A percentile compares a stretch with the other conserved stretches of the same genome.
These are phyloP conservation scores for Clarireedia monteithiana DNA, from an alignment of 2,329 filamentous ascomycete genomes.

Conservation along the genomic window DNA sequence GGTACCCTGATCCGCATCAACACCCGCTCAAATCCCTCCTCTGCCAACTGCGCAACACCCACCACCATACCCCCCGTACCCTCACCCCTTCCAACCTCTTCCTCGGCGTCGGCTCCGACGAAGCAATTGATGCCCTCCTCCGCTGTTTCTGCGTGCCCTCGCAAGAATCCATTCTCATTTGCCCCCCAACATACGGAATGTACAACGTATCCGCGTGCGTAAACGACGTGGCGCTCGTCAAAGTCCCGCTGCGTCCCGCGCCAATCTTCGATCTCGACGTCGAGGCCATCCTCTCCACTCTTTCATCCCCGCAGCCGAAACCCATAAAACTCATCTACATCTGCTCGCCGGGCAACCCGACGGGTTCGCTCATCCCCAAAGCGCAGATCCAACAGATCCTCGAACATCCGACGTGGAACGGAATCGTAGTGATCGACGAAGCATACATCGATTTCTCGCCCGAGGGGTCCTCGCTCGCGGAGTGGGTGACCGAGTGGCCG, in stretches of 20 bases:
- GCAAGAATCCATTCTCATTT: slow-evolving; percentile 84
- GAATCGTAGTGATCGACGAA: slow-evolving; percentile 86
- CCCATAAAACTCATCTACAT: slow-evolving; percentile 85
- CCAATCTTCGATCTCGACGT: slow-evolving; percentile 70
- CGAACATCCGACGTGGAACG: slow-evolving; percentile 88
- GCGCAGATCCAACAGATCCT: slow-evolving; percentile 66
- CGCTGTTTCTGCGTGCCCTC: slow-evolving; percentile 88
- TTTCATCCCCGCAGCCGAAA: slow-evolving; percentile 49
- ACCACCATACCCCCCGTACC: slow-evolving; percentile 65
- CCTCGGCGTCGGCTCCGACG: slow-evolving; percentile 91
- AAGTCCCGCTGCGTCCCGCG: slow-evolving; percentile 69
- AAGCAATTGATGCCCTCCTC: slow-evolving; percentile 90
- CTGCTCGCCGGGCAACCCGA: slow-evolving; percentile 93
- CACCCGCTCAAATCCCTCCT: slow-evolving; percentile 75
- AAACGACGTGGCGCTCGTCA: slow-evolving; percentile 82
- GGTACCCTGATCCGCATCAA: slow-evolving; percentile 97
- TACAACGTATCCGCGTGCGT: slow-evolving; percentile 90
- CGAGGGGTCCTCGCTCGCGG: slow-evolving; percentile 71
- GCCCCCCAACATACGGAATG: slow-evolving; percentile 98
- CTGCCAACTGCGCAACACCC: slow-evolving; percentile 79
- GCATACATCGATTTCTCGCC: slow-evolving; percentile 93
- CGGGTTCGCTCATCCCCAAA: slow-evolving; percentile 70
- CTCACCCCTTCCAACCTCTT: slow-evolving; percentile 81
- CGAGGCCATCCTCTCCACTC: slow-evolving; percentile 54
- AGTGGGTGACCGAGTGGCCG: slow-evolving; percentile 87